These are phyloP conservation scores for Vanrija humicola DNA, from an alignment of 1,284 basidiomycete genomes.

Conservation along the genomic window DNA sequence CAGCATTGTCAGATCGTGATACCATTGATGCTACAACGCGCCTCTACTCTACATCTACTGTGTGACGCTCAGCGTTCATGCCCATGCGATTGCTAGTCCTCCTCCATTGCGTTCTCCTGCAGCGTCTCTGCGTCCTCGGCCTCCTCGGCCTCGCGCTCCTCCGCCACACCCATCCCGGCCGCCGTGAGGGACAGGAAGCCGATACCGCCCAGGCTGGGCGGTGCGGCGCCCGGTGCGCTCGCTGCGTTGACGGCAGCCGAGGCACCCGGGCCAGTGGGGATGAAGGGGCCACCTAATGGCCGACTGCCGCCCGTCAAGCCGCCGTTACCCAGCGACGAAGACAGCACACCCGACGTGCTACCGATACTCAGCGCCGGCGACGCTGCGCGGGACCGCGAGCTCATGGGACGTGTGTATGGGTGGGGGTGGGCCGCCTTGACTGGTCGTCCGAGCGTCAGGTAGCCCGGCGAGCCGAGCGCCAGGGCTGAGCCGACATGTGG, in stretches of 20 bases:
- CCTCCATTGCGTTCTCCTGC: too few relatives aligned
- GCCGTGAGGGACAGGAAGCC: conserved; percentile 23
- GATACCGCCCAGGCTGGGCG: conserved; percentile 30
- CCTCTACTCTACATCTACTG: too few relatives aligned
- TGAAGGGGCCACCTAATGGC: conserved; percentile 26
- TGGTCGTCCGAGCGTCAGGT: conserved; percentile 11
- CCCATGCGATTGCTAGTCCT: too few relatives aligned
- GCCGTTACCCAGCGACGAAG: conserved; percentile 23
- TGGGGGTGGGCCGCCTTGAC: conserved; percentile 13
- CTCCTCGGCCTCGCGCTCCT: too few relatives aligned
- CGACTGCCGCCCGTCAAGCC: conserved; percentile 8
- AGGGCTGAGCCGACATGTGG: conserved; percentile 27
- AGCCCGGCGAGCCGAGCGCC: conserved; percentile 11
- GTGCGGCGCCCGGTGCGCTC: conserved; percentile 12
- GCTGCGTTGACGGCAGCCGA: conserved; percentile 14
- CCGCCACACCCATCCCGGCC: too few relatives aligned
- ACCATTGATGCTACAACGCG: too few relatives aligned
- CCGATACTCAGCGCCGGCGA: conserved; percentile 42
- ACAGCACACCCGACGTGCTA: conserved; percentile 30
- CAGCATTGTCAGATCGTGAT: too few relatives aligned
- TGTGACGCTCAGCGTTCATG: too few relatives aligned
- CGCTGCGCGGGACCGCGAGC: conserved; percentile 36
- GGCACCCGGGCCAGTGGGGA: conserved; percentile 20
- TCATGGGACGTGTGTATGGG: conserved; percentile 38
- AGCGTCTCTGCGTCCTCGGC: too few relatives aligned